Base-by-base conservation (phyloP, 768 basidiomycete genomes). In the Tricholoma matsutake region DNA sequence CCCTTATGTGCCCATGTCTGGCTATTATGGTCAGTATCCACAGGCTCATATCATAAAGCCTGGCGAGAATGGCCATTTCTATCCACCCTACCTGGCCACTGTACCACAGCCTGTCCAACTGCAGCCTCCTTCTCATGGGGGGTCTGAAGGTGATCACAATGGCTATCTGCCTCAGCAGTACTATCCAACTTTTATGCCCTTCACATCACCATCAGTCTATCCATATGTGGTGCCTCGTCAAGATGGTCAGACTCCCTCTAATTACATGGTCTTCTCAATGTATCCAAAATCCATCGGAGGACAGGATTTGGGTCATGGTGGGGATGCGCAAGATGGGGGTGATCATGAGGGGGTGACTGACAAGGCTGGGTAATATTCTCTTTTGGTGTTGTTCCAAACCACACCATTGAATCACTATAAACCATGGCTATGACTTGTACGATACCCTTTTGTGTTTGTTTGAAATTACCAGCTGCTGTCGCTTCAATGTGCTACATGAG, bases 21-120 rank as follows among this genome's bases (percentile, higher is more conserved):
- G 79, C 45, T 82, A 83, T 64, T 86, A 83, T 62, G 76, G 79
- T 66, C 83, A 85, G 65, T 86, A 85, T 72, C 75, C 84, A 25
- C 74, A 78, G 39, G 71, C 78, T 60, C 73, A 75, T 37, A 69
- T 79, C 60, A 72, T 80, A 45, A 86, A 86, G 71, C 83, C 83
- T 20, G 80, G 81, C n/a, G 77, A 78, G 55, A 76, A 82, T 64
- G 73, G 75, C 22, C 76, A 83, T 39, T 67, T 83, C 43, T 87
- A 84, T 54, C 69, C 72, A 59, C 72, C 69, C 58, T 72, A 73
- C 63, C 58, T 73, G 37, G 51, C 29, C 16, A 54, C 65, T 8
- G 57, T 68, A 43, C 62, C 69, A 7, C 67, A 64, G 39, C 59
- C 63, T n/a, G 57, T 65, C 29, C 61, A 60, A 22, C 41, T 63